A percentile compares a stretch with the other conserved stretches of the same genome.
phyloP scores from a whole-genome alignment of 2,329 filamentous ascomycete species.

The Colletotrichum neosansevieriae region DNA sequence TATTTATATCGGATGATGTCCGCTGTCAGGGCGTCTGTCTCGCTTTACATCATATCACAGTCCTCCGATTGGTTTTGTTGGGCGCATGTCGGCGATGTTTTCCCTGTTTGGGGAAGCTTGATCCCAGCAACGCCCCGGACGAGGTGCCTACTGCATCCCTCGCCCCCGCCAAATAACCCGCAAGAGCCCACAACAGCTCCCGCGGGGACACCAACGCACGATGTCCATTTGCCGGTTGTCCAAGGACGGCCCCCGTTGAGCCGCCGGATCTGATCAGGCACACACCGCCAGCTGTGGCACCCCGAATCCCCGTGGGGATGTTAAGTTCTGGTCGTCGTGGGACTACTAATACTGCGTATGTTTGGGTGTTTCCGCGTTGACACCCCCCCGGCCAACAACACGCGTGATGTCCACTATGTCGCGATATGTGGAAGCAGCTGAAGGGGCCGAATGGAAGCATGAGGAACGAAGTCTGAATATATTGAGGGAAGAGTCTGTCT shows the following conservation, averaged over 20 bases:
- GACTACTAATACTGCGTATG: too few relatives aligned
- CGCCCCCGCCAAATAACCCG: constrained; percentile 28
- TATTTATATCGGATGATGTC: constrained; percentile 28
- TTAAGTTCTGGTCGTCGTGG: background rate
- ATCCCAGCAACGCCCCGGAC: constrained; percentile 10
- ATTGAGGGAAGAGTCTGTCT: too few relatives aligned
- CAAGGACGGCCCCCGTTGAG: constrained; percentile 18
- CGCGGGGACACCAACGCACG: constrained; percentile 11
- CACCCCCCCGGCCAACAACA: background rate
- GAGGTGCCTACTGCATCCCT: constrained; percentile 4
- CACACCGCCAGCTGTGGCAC: background rate
- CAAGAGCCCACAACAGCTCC: constrained; percentile 19
- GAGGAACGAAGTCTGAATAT: too few relatives aligned
- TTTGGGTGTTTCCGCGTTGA: too few relatives aligned
- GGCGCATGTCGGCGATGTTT: constrained; percentile 34
- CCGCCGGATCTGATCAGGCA: too few relatives aligned
- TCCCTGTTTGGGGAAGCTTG: constrained; percentile 24
- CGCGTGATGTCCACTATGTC: too few relatives aligned
- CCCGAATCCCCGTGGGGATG: background rate
- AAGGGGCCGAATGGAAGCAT: too few relatives aligned
- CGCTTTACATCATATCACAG: constrained; percentile 13
- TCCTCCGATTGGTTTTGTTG: constrained; percentile 26
- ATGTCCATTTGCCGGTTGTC: constrained; percentile 23
- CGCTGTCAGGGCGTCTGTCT: constrained; percentile 16
- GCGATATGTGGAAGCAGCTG: too few relatives aligned